phyloP scores from a whole-genome alignment of 257 asterid species.

The Fraxinus pennsylvanica region DNA sequence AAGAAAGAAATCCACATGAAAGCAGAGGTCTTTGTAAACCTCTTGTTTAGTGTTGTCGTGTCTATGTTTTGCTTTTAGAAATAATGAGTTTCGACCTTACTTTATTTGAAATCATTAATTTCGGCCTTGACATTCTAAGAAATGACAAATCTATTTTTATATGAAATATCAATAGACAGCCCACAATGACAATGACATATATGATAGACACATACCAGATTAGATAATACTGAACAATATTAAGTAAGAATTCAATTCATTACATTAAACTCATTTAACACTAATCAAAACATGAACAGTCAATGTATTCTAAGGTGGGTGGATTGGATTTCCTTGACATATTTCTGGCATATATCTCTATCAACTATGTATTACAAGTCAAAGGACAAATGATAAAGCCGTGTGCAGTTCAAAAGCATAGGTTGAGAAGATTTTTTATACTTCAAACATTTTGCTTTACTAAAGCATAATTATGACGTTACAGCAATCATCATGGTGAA shows the following conservation, averaged over 20 bases:
- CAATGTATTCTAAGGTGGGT: not conserved
- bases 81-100: slow-evolving; percentile 11
- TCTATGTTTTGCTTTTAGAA: slow-evolving; percentile 29
- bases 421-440: not conserved
- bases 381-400: not conserved
- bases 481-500: too few relatives aligned
- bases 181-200: slow-evolving; percentile 20
- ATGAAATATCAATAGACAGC: not conserved
- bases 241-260: too few relatives aligned
- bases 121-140: not conserved
- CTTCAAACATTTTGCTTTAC: too few relatives aligned
- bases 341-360: slow-evolving; percentile 11
- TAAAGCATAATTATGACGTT: too few relatives aligned
- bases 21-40: slow-evolving; percentile 30
- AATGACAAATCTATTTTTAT: slow-evolving; percentile 25
- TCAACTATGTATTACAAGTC: not conserved
- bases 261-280: too few relatives aligned
- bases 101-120: slow-evolving; percentile 10
- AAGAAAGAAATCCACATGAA: slow-evolving; percentile 48
- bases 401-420: not conserved
- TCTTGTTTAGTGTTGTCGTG: slow-evolving; percentile 37
- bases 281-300: not conserved
- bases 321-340: slow-evolving; percentile 10
- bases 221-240: not conserved
- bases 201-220: not conserved